Percentiles rank a stretch among this genome's conserved stretches.
Evolutionary conservation across 441 rosid genomes (phyloP).

Genomic region (Croton setiger): DNA sequence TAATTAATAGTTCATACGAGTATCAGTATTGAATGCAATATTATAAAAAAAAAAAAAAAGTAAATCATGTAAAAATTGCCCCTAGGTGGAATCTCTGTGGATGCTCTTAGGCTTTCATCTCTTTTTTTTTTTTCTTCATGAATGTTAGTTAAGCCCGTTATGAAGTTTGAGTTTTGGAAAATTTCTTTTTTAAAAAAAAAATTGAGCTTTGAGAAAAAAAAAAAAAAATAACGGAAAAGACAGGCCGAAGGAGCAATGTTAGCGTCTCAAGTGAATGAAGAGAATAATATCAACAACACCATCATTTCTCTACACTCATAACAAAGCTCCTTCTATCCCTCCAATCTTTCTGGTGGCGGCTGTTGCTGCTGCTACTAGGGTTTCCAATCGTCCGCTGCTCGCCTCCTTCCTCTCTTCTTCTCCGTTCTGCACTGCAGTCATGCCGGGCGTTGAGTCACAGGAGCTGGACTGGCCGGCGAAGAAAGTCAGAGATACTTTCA

Average conservation of each 20-base stretch:
- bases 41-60: no score
- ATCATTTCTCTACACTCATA: not conserved
- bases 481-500: slow-evolving; percentile 73
- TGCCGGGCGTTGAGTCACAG: slow-evolving; percentile 51
- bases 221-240: no score
- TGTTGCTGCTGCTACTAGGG: slow-evolving; percentile 32
- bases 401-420: slow-evolving; percentile 15
- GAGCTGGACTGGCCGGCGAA: slow-evolving; percentile 69
- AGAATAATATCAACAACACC: slow-evolving; percentile 13
- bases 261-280: slow-evolving; percentile 24
- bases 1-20: no score
- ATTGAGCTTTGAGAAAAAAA: no score
- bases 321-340: not conserved
- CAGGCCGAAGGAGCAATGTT: not conserved
- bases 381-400: slow-evolving; percentile 1
- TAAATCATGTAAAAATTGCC: no score
- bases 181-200: no score
- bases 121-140: no score
- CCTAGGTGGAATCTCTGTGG: no score
- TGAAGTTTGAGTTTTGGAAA: no score
- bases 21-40: no score
- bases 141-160: no score
- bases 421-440: slow-evolving; percentile 15
- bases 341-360: slow-evolving; percentile 7
- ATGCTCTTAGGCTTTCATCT: no score